A percentile compares a stretch with the other conserved stretches of the same genome.
Evolutionary conservation across 2,329 filamentous ascomycete genomes (phyloP).

Genomic region (Botryotinia globosa): DNA sequence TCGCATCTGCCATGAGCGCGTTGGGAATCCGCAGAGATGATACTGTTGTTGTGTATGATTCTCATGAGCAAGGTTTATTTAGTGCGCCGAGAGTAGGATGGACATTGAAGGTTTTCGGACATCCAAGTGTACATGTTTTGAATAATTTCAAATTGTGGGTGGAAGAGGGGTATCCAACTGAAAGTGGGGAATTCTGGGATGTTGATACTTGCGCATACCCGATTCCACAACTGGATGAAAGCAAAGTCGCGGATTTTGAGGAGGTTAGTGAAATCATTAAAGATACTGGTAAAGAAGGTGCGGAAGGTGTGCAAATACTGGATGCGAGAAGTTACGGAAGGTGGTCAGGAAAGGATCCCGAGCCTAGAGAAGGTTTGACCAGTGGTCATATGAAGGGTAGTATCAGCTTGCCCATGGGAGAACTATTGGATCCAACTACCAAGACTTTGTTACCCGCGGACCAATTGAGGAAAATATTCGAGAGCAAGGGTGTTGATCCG

Average conservation of each 20-base stretch:
- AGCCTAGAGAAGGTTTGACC: constrained; percentile 80
- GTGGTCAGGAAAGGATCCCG: constrained; percentile 78
- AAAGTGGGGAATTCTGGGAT: constrained; percentile 71
- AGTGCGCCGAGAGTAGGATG: constrained; percentile 90
- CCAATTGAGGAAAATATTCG: constrained; percentile 72
- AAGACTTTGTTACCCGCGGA: constrained; percentile 74
- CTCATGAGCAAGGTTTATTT: constrained; percentile 87
- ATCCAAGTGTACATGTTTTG: constrained; percentile 80
- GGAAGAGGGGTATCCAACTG: constrained; percentile 75
- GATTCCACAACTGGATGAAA: constrained; percentile 55
- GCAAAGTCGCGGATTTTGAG: constrained; percentile 75
- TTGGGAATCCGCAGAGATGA: constrained; percentile 86
- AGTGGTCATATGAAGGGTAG: constrained; percentile 92
- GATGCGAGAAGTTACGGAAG: constrained; percentile 80
- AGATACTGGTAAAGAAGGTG: constrained; percentile 77
- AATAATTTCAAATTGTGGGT: constrained; percentile 98
- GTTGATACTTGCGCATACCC: constrained; percentile 64
- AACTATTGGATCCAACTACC: constrained; percentile 76
- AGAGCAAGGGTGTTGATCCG: constrained; percentile 75
- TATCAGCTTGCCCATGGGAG: constrained; percentile 75
- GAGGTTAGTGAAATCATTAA: constrained; percentile 74
- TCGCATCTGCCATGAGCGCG: constrained; percentile 83
- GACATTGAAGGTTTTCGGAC: constrained; percentile 89
- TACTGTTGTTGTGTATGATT: constrained; percentile 90
- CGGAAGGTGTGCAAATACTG: constrained; percentile 80